phyloP scores from a whole-genome alignment of 192 early-diverging fungal species.

The Coemansia sp. region DNA sequence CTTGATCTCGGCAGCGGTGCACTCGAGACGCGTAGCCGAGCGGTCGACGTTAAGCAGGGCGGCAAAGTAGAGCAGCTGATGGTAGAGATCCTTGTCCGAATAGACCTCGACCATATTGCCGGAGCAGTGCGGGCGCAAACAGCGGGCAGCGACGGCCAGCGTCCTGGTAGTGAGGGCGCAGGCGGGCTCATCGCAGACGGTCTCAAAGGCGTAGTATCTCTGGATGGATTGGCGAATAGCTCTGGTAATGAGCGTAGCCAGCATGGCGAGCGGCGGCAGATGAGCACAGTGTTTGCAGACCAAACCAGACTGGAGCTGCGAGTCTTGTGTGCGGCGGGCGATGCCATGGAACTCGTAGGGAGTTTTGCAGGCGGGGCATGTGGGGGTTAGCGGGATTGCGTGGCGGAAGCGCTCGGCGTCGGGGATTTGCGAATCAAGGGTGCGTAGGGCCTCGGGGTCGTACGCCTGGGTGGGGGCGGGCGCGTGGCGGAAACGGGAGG shows the following conservation, averaged over 20 bases:
- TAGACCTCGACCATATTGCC: constrained; percentile 69
- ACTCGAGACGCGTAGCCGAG: constrained; percentile 23
- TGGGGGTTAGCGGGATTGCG: constrained; percentile 54
- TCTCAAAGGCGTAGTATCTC: constrained; percentile 69
- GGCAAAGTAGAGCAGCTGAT: constrained; percentile 77
- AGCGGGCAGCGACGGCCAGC: constrained; percentile 69
- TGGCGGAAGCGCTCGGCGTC: constrained; percentile 63
- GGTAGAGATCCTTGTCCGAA: constrained; percentile 72
- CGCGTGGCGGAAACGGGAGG: constrained; percentile 56
- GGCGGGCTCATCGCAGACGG: constrained; percentile 76
- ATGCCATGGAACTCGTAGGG: constrained; percentile 38
- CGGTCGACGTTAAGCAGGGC: constrained; percentile 46
- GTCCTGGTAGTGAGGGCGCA: constrained; percentile 66
- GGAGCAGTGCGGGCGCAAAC: constrained; percentile 62
- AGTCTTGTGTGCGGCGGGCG: constrained; percentile 13
- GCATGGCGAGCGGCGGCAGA: constrained; percentile 59
- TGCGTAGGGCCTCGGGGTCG: constrained; percentile 59
- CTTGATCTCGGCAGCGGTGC: constrained; percentile 14
- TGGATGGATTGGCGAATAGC: constrained; percentile 67
- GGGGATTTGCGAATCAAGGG: constrained; percentile 75
- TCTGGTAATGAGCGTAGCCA: constrained; percentile 59
- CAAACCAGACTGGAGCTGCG: constrained; percentile 31
- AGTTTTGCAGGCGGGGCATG: constrained; percentile 62
- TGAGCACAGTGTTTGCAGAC: constrained; percentile 59
- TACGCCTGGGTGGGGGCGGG: neutral